Conservation (phyloP, 169 alveolate genomes). For the Toxoplasma gondii region DNA sequence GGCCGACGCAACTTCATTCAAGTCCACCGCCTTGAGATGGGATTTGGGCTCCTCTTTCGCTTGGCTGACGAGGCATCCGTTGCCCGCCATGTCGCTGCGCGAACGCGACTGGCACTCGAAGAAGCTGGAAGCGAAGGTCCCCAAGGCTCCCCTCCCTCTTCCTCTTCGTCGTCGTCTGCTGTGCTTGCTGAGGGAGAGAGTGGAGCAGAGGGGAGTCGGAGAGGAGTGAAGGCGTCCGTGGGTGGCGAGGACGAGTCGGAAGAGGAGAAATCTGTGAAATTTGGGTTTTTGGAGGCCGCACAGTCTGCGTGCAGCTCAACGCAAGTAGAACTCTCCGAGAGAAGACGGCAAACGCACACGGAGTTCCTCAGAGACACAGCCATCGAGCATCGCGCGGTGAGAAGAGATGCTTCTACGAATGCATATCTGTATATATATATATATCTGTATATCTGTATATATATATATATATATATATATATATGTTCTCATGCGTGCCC, state of each 20-base stretch:
- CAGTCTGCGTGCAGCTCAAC: neutral
- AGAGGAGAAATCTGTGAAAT: neutral
- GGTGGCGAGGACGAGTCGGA: neutral
- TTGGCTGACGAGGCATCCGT: conserved; percentile 68
- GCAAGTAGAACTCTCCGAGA: neutral
- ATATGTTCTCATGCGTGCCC: too few species aligned
- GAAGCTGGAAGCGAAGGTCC: neutral
- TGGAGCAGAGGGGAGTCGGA: neutral
- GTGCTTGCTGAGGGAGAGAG: too few species aligned
- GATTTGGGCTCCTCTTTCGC: conserved; percentile 84
- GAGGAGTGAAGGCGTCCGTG: neutral
- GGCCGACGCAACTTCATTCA: conserved; percentile 95
- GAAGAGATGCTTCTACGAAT: neutral
- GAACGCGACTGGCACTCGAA: neutral
- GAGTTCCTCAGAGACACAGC: neutral
- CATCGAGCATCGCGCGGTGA: conserved; percentile 16
- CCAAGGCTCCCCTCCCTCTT: neutral
- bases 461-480: too few species aligned
- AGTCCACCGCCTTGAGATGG: conserved; percentile 94
- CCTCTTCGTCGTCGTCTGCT: too few species aligned
- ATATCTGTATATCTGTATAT: neutral
- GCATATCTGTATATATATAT: too few species aligned
- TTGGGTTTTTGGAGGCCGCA: neutral
- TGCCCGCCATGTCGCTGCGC: conserved; percentile 50
- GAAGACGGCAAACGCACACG: neutral